Conservation (phyloP, 495 filamentous ascomycete genomes). For the Tuber umbilicatum region DNA sequence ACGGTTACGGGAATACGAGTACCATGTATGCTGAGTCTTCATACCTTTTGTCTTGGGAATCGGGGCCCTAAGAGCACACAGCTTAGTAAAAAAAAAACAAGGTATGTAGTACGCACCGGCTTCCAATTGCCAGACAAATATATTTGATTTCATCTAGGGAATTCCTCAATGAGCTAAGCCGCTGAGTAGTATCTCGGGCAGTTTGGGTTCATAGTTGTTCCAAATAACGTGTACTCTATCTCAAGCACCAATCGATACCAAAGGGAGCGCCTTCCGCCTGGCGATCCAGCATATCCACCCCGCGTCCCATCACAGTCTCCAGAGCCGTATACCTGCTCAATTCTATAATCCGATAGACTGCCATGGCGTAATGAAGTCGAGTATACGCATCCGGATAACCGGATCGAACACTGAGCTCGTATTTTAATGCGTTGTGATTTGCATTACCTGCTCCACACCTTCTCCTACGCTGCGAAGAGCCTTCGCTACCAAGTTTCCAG, state of each 20-base stretch:
- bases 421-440: conserved; percentile 13
- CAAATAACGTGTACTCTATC: not conserved
- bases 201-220: not conserved
- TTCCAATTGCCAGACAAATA: not conserved
- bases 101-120: not conserved
- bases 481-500: conserved; percentile 23
- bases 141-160: not conserved
- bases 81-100: not conserved
- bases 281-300: not conserved
- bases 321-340: not conserved
- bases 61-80: not conserved
- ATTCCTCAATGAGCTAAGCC: not conserved
- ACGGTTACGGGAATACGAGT: not conserved
- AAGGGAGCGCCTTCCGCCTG: not conserved
- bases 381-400: conserved; percentile 15
- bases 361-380: not conserved
- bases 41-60: not conserved
- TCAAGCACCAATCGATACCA: not conserved
- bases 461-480: not conserved
- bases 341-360: not conserved
- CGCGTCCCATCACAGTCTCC: not conserved
- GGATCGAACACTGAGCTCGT: conserved; percentile 16
- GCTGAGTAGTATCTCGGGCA: not conserved
- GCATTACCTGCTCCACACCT: conserved; percentile 13
- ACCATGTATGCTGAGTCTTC: not conserved